A percentile compares a stretch with the other conserved stretches of the same genome.
Evolutionary conservation across 371 early-diverging fungal genomes (phyloP).

Genomic region (Circinella minor): DNA sequence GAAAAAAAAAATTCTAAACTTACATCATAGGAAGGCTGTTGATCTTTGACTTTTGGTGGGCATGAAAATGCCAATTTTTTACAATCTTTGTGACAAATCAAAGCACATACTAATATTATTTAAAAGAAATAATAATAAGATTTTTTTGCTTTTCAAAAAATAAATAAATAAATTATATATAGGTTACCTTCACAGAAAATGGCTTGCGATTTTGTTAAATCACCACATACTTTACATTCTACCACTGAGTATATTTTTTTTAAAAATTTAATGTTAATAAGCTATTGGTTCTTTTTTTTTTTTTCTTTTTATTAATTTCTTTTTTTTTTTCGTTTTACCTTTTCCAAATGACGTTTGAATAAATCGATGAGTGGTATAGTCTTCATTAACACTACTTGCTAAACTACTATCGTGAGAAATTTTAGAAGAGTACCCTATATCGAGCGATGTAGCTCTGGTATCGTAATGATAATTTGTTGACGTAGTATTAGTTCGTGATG

Average conservation of each 20-base stretch:
- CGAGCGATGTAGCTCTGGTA: background rate
- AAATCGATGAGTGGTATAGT: constrained; percentile 41
- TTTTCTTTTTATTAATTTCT: too few relatives aligned
- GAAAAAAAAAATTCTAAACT: constrained; percentile 5
- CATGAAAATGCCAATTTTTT: constrained; percentile 45
- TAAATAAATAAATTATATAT: too few relatives aligned
- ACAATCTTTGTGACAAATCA: constrained; percentile 49
- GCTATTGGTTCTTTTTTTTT: too few relatives aligned
- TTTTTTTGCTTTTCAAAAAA: too few relatives aligned
- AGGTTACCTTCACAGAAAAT: constrained; percentile 43
- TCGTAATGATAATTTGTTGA: background rate
- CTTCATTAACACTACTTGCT: constrained; percentile 12
- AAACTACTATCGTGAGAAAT: constrained; percentile 6
- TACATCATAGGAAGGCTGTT: constrained; percentile 53
- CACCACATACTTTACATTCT: constrained; percentile 51
- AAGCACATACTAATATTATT: constrained; percentile 31
- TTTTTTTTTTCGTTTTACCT: constrained; percentile 33
- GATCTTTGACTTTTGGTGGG: constrained; percentile 50
- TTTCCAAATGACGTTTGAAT: constrained; percentile 44
- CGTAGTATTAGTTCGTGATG: background rate
- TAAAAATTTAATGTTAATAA: too few relatives aligned
- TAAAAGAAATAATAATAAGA: too few relatives aligned
- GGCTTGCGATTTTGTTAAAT: constrained; percentile 29
- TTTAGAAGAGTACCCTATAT: constrained; percentile 1
- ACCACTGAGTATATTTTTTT: constrained; percentile 25